Evolutionary conservation across 805 yeast species (phyloP), one percentile per base, ranked within the genome.

Genomic region (Kregervanrija fluxuum): DNA sequence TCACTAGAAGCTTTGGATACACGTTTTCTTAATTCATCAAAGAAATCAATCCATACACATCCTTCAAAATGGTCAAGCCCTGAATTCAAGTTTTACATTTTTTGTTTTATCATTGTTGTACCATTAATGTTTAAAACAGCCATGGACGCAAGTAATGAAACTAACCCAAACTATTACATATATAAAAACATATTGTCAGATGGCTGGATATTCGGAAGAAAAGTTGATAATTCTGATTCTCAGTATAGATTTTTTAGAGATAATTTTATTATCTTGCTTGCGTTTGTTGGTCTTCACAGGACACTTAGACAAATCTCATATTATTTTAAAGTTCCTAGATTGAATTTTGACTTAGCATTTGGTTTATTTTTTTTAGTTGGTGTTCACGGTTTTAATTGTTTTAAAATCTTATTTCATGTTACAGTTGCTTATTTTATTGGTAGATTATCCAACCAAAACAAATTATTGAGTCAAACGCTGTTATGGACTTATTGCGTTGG

Each of bases 131-230:
- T 81, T 57, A 77, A 77, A 53, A 80, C 93, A 0, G 95, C 93
- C 2, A 75, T 85, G 75, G 82, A 78, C 33, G 91, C 95, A 8
- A 82, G 90, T 32, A 80, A 79, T 54, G 82, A 80, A 51, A 67
- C 79, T 2, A 87, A 85, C 55, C 81, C 84, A 10, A 88, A 88
- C 57, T 91, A 82, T 58, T 71, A 74, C 14, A 68, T 68, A 41
- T 88, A 75, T 57, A 74, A 74, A 51, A 73, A 77, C 41, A 66
- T 82, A 34, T 68, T 91, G 42, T 71, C 82, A 30, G 70, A 78
- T 5, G 98, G 99, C 4, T 91, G 98, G 98, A 66, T 89, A 54
- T 77, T 83, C 59, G 96, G 95, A 8, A 67, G 96, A 22, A 84
- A 82, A 62, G 95, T 88, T 36, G 99, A 93, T 62, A 90, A 91